Evolutionary conservation across 441 rosid species (phyloP), one percentile per base, ranked within the genome.

Genomic region (Croton laevigatus): DNA sequence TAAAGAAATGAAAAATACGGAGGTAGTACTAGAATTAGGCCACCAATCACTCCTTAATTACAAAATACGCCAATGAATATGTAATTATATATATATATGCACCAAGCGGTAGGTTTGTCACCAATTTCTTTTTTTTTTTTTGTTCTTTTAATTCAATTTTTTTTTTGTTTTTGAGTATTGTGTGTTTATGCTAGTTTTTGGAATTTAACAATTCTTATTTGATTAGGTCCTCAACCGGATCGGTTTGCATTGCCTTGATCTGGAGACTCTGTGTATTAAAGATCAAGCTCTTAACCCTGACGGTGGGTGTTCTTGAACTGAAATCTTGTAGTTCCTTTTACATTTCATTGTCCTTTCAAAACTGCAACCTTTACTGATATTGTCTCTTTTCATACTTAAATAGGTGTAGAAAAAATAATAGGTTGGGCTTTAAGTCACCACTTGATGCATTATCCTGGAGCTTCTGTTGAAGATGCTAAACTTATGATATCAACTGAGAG

Each of bases 351-450:
- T n/a, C 46, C 34, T 7, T 14, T 62, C 19, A 22, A 19, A 32
- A 52, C n/a, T 67, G 45, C 60, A 16, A 11, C 73, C 19, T 74
- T 52, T 65, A 65, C 48, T 79, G 42, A 72, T 71, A 68, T 16
- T 57, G 10, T 46, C 49, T 52, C 49, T 49, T 59, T 54, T 77
- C n/a, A 13, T 63, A 11, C 62, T 58, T 57, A 61, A 38, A 49
- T 69, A 96, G 99, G 92, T 72, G 99, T 85, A 71, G 99, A 96
- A 81, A 96, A 90, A 85, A 82, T 89, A 69, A 93, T 90, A 22
- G 99, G 99, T 64, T 96, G 97, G 98, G 94, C 97, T 52, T 67
- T 89, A 46, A 83, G 97, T 76, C 86, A 90, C 79, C 96, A 90
- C 72, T 87, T 88, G 58, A 91, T 90, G 98, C 85, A 87, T 75